phyloP scores from a whole-genome alignment of 2,329 filamentous ascomycete species.

The Xylaria sp. region DNA sequence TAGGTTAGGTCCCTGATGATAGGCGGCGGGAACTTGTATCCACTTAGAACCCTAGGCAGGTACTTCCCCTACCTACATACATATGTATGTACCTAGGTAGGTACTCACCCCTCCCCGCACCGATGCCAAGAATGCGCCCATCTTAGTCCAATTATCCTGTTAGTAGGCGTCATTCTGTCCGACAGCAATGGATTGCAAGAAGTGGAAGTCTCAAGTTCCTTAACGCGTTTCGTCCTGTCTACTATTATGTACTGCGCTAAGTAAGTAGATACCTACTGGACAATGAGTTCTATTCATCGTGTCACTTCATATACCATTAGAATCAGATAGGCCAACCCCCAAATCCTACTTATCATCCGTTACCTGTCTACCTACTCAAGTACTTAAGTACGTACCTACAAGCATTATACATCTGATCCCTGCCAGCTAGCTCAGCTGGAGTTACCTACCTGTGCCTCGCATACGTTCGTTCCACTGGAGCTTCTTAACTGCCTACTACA shows the following conservation, averaged over 20 bases:
- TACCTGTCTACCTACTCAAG: constrained; percentile 7
- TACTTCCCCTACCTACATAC: too few species aligned
- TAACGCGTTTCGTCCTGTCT: background rate
- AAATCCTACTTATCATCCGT: background rate
- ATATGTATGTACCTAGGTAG: too few species aligned
- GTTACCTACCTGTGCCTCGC: background rate
- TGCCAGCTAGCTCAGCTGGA: background rate
- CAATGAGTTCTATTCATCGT: background rate
- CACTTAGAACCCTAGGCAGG: too few species aligned
- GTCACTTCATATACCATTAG: background rate
- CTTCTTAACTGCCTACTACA: background rate
- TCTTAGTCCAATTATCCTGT: background rate
- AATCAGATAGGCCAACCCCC: background rate
- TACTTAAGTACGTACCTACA: background rate
- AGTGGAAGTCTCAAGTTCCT: too few species aligned
- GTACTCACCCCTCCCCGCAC: too few species aligned
- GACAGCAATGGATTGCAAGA: background rate
- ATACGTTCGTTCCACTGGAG: background rate
- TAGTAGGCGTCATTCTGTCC: background rate
- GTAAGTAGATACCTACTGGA: background rate
- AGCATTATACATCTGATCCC: background rate
- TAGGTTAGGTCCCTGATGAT: too few species aligned
- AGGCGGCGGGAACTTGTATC: too few species aligned
- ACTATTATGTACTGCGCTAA: too few species aligned
- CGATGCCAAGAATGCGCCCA: too few species aligned